Percentiles rank a stretch among this genome's conserved stretches.
Conservation (phyloP, 2,329 filamentous ascomycete genomes). For the Pseudocercospora pini-densiflorae region DNA sequence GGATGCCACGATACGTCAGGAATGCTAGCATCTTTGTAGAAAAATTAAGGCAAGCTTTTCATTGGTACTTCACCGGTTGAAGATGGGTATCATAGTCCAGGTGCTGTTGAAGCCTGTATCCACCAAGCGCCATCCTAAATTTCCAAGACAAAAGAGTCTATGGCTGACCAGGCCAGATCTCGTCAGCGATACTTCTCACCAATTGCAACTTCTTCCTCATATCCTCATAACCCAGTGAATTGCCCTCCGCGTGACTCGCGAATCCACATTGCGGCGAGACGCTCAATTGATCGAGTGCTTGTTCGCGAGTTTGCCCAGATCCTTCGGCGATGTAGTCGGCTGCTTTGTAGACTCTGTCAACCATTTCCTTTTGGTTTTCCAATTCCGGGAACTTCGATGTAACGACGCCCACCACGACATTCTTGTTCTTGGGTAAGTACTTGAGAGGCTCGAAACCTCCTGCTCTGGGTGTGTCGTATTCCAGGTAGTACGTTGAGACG, state of each 20-base stretch:
- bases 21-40: constrained; percentile 26
- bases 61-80: background rate
- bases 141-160: constrained; percentile 34
- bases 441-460: constrained; percentile 9
- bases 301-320: constrained; percentile 61
- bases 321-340: constrained; percentile 73
- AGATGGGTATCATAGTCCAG: background rate
- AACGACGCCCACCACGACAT: constrained; percentile 6
- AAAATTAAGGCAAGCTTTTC: background rate
- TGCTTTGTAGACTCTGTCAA: constrained; percentile 50
- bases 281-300: constrained; percentile 70
- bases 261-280: constrained; percentile 65
- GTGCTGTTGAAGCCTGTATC: constrained; percentile 17
- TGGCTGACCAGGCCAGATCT: constrained; percentile 67
- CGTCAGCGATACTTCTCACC: constrained; percentile 72
- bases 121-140: background rate
- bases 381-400: constrained; percentile 6
- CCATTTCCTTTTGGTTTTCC: constrained; percentile 45
- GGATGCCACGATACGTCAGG: constrained; percentile 31
- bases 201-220: constrained; percentile 75
- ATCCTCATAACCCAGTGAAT: constrained; percentile 61
- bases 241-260: constrained; percentile 75
- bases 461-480: constrained; percentile 8
- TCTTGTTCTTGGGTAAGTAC: background rate
- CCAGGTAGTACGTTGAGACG: constrained; percentile 2